phyloP scores from a whole-genome alignment of 192 early-diverging fungal genomes.

The Backusella morwellensis region DNA sequence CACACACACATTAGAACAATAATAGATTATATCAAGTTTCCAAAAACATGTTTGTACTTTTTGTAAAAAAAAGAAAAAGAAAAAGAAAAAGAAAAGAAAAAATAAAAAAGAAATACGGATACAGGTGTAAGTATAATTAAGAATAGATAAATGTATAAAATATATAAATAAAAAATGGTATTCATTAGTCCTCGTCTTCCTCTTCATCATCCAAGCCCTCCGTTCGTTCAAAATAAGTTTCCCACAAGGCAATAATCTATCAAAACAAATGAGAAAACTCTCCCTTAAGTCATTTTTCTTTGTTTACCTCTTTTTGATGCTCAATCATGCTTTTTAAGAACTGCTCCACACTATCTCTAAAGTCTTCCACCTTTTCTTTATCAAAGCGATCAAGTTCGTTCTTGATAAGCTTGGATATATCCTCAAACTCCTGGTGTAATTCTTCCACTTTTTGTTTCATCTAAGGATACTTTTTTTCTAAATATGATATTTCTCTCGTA shows the following conservation, averaged over 20 bases:
- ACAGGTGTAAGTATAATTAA: background rate
- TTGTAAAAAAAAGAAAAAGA: too few species aligned
- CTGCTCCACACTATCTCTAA: conserved; percentile 67
- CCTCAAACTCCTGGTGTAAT: conserved; percentile 66
- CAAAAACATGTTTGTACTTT: too few species aligned
- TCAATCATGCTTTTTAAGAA: conserved; percentile 77
- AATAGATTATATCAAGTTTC: too few species aligned
- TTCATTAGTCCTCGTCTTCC: background rate
- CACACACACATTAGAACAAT: too few species aligned
- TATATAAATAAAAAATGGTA: background rate
- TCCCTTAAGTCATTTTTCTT: background rate
- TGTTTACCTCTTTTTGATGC: conserved; percentile 71
- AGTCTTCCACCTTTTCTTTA: conserved; percentile 75
- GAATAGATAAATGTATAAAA: background rate
- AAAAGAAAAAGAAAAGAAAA: too few species aligned
- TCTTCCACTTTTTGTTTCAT: conserved; percentile 46
- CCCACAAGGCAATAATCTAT: conserved; percentile 39
- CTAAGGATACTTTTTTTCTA: conserved; percentile 28
- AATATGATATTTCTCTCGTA: too few species aligned
- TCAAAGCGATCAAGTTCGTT: conserved; percentile 81
- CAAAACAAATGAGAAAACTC: background rate
- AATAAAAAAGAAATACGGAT: background rate
- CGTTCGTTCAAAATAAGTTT: conserved; percentile 37
- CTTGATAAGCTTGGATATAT: conserved; percentile 68
- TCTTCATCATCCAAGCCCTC: conserved; percentile 25